phyloP scores from a whole-genome alignment of 2,329 filamentous ascomycete genomes.

The Coleophoma eucalyptorum region DNA sequence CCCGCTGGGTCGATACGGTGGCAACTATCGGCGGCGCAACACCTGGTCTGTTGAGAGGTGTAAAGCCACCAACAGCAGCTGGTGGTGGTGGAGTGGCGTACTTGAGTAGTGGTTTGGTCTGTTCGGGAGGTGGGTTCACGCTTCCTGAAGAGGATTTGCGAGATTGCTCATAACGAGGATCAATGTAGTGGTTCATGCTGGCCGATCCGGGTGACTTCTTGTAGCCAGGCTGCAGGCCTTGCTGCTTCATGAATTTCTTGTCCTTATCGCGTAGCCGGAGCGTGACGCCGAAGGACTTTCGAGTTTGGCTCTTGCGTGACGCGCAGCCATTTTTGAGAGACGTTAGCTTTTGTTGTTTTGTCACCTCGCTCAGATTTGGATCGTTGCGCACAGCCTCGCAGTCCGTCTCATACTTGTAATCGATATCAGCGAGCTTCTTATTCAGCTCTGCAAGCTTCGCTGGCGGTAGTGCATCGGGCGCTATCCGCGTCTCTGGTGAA shows the following conservation, averaged over 20 bases:
- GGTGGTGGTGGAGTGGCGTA: neutral
- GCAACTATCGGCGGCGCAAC: neutral
- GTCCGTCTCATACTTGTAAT: slow-evolving; percentile 8
- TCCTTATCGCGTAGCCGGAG: slow-evolving; percentile 22
- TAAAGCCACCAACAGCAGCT: neutral
- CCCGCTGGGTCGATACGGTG: neutral
- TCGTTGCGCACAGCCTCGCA: slow-evolving; percentile 6
- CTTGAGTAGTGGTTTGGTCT: neutral
- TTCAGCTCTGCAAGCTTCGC: slow-evolving; percentile 14
- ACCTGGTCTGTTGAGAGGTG: neutral
- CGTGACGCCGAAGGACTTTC: slow-evolving; percentile 20
- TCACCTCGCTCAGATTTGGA: neutral
- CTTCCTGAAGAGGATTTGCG: neutral
- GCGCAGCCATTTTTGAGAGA: slow-evolving; percentile 22
- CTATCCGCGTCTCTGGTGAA: slow-evolving; percentile 8
- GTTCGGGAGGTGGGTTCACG: neutral
- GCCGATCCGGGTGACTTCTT: neutral
- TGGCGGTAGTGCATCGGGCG: slow-evolving; percentile 15
- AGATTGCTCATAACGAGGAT: neutral
- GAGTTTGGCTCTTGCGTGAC: slow-evolving; percentile 22
- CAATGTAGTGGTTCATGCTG: neutral
- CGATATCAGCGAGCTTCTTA: slow-evolving; percentile 13
- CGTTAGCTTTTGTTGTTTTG: slow-evolving; percentile 6
- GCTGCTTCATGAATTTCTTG: slow-evolving; percentile 11
- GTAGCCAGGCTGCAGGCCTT: neutral